Evolutionary conservation across 495 filamentous ascomycete species (phyloP).

Genomic region (Daldinia grandis): DNA sequence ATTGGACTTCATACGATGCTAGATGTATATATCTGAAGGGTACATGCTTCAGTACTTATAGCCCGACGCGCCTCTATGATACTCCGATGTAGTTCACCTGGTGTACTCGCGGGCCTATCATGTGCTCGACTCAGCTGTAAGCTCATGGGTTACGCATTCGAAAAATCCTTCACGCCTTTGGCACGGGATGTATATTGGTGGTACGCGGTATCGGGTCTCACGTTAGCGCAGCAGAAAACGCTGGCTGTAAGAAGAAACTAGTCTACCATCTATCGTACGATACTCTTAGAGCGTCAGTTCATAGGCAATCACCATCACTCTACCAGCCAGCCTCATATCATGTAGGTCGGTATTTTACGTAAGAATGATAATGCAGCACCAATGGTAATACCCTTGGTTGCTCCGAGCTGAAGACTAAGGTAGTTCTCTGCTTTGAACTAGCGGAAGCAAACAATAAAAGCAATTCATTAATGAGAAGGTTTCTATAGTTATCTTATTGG

Average conservation of each 20-base stretch:
- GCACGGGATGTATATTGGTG: not conserved
- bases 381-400: too few species aligned
- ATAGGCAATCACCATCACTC: too few species aligned
- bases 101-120: not conserved
- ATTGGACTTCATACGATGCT: not conserved
- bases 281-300: too few species aligned
- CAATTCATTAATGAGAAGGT: too few species aligned
- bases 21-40: not conserved
- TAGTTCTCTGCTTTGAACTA: too few species aligned
- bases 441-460: too few species aligned
- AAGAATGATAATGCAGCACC: too few species aligned
- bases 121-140: constrained; percentile 11
- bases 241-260: not conserved
- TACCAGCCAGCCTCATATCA: too few species aligned
- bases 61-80: not conserved
- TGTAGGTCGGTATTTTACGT: too few species aligned
- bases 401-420: too few species aligned
- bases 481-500: too few species aligned
- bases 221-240: not conserved
- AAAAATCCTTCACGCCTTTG: not conserved
- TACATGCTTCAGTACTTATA: constrained; percentile 16
- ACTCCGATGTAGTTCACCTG: not conserved
- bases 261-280: not conserved
- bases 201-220: not conserved
- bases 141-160: not conserved